Base-by-base conservation (phyloP, 805 yeast genomes). In the Wickerhamiella vanderwaltii region DNA sequence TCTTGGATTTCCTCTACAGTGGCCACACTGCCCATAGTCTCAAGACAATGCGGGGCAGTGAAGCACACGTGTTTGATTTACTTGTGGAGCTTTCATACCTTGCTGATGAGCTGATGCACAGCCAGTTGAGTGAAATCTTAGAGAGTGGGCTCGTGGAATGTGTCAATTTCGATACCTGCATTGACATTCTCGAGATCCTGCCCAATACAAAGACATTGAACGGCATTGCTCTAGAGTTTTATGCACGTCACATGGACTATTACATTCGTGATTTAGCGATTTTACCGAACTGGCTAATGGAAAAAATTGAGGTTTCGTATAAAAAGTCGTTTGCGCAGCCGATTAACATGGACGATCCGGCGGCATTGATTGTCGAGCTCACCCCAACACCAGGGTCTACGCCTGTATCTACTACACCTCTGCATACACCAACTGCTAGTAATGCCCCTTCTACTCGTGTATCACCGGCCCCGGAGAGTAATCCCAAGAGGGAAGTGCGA, bases 101-200 rank as follows among this genome's bases (percentile, higher is more conserved):
- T 5, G 49, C 51, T 6, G 49, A 49, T 29, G 47, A 44, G 45
- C 48, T 53, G n/a, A 30, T 51, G 28, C 40, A 51, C 42, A 13
- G 41, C 12, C 28, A 29, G 11, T 42, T 53, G 16, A 34, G 35
- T 12, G n/a, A 11, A 1, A 42, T 20, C 3, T 47, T 54, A 19
- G 51, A 50, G 41, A 28, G 33, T 9, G 39, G 34, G 16, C 41
- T 51, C 15, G 41, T 49, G 12, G 49, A 51, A 18, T 40, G 40
- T 35, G 9, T 49, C 5, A 44, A 45, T 17, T 41, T 45, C 15
- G 52, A 46, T 4, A 29, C 43, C 5, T 48, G 44, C 9, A 20
- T 43, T 9, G 46, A 50, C 9, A 29, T 49, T 6, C 19, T 47
- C 9, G 19, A 11, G 1, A 41, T n/a, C 17, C 6, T 36, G 11